Conservation (phyloP, 2,329 filamentous ascomycete genomes). For the Penicillium sp. region DNA sequence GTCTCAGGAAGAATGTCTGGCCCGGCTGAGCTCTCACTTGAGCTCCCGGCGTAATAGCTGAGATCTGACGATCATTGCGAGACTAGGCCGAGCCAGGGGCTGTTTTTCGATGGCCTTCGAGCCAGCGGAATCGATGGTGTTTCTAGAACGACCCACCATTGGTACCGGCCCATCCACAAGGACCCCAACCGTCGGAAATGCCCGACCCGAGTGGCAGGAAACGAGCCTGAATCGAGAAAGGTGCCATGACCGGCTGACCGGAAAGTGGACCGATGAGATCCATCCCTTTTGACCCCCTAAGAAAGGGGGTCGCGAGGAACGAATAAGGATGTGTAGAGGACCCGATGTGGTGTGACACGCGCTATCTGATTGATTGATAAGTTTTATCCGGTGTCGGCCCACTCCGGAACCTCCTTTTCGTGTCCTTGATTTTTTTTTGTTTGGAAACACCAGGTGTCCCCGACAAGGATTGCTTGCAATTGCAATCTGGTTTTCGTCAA, state of each 20-base stretch:
- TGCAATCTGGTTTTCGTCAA: not conserved
- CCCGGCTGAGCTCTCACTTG: no score
- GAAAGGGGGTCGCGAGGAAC: not conserved
- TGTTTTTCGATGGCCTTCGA: not conserved
- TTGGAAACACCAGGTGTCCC: not conserved
- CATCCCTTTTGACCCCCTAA: not conserved
- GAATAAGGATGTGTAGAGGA: not conserved
- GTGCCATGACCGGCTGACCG: not conserved
- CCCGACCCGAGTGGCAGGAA: constrained; percentile 6
- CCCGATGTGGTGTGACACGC: not conserved
- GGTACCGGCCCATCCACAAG: not conserved
- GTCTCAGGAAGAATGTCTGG: no score
- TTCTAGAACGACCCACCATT: not conserved
- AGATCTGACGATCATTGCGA: not conserved
- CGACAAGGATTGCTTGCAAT: not conserved
- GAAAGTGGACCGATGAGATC: constrained; percentile 11
- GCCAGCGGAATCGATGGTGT: not conserved
- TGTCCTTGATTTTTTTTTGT: not conserved
- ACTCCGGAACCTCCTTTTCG: constrained; percentile 5
- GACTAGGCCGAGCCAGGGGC: not conserved
- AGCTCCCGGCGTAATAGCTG: not conserved
- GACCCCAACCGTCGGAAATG: not conserved
- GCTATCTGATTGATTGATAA: constrained; percentile 18
- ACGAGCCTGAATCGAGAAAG: not conserved
- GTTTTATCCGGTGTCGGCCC: constrained; percentile 10